A percentile compares a stretch with the other conserved stretches of the same genome.
These are phyloP conservation scores for Scutellaria baicalensis DNA, from an alignment of 257 asterid species.

Conservation along the genomic window DNA sequence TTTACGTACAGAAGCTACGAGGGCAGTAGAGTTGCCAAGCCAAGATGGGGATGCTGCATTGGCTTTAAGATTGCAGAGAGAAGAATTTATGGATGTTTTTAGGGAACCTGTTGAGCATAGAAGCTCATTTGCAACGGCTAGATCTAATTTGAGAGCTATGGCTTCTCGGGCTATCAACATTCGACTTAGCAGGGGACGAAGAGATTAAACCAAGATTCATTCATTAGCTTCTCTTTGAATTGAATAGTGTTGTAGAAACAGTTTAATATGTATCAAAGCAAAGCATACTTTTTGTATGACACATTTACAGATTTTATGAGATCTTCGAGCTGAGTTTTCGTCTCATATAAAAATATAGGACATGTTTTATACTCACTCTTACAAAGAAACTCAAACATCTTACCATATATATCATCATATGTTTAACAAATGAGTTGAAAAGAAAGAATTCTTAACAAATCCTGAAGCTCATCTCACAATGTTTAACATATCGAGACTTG, in stretches of 20 bases:
- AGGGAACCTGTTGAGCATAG: constrained; percentile 27
- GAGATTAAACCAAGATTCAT: constrained; percentile 7
- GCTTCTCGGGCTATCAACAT: constrained; percentile 60
- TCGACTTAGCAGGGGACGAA: constrained; percentile 20
- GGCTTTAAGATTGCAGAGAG: constrained; percentile 92
- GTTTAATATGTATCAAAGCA: too few species aligned
- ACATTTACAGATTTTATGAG: too few species aligned
- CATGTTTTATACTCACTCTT: too few species aligned
- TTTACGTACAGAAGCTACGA: constrained; percentile 13
- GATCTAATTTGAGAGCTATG: constrained; percentile 90
- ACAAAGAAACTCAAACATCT: too few species aligned
- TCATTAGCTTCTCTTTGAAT: neutral
- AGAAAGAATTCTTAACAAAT: too few species aligned
- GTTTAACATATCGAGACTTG: neutral
- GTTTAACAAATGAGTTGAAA: too few species aligned
- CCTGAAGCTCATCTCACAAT: too few species aligned
- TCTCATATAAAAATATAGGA: too few species aligned
- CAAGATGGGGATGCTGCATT: constrained; percentile 89
- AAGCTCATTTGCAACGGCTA: constrained; percentile 43
- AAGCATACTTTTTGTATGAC: too few species aligned
- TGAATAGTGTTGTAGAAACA: too few species aligned
- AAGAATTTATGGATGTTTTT: constrained; percentile 65
- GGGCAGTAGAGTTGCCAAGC: constrained; percentile 38
- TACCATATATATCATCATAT: too few species aligned
- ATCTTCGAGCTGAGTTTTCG: too few species aligned